Percentiles rank a stretch among this genome's conserved stretches.
phyloP scores from a whole-genome alignment of 116 monocot genomes.

The Posidonia oceanica region DNA sequence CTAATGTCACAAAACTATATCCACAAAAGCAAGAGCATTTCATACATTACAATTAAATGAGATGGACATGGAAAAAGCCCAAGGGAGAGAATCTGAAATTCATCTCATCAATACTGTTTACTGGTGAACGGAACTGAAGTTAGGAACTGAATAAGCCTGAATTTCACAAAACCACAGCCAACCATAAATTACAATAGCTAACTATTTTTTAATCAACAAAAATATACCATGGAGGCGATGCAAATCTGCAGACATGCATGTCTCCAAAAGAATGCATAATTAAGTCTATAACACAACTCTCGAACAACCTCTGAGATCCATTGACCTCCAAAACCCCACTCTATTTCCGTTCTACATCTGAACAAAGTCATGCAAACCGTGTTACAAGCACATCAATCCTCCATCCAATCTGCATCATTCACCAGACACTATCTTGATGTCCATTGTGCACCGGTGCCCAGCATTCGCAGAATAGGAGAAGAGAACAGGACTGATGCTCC shows the following conservation, averaged over 20 bases:
- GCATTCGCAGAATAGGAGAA: slow-evolving; percentile 7
- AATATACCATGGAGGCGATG: slow-evolving; percentile 7
- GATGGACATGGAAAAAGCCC: too few relatives aligned
- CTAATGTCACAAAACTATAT: too few relatives aligned
- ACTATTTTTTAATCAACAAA: background rate
- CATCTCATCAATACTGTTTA: too few relatives aligned
- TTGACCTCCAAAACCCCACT: slow-evolving; percentile 1
- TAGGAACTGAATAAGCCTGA: background rate
- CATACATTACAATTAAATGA: too few relatives aligned
- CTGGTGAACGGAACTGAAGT: background rate
- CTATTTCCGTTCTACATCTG: slow-evolving; percentile 3
- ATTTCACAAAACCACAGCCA: background rate
- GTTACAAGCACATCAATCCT: background rate
- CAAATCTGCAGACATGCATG: slow-evolving; percentile 7
- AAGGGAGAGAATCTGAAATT: too few relatives aligned
- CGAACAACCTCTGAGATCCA: too few relatives aligned
- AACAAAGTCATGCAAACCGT: slow-evolving; percentile 5
- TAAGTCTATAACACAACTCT: background rate
- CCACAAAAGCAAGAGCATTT: too few relatives aligned
- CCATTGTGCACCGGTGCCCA: background rate
- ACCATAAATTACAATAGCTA: background rate
- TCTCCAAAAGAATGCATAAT: slow-evolving; percentile 14
- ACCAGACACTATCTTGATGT: background rate
- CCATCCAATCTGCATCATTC: background rate
- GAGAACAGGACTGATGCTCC: slow-evolving; percentile 10